These are phyloP conservation scores for Neurospora sp. DNA, from an alignment of 495 filamentous ascomycete species.

Conservation along the genomic window DNA sequence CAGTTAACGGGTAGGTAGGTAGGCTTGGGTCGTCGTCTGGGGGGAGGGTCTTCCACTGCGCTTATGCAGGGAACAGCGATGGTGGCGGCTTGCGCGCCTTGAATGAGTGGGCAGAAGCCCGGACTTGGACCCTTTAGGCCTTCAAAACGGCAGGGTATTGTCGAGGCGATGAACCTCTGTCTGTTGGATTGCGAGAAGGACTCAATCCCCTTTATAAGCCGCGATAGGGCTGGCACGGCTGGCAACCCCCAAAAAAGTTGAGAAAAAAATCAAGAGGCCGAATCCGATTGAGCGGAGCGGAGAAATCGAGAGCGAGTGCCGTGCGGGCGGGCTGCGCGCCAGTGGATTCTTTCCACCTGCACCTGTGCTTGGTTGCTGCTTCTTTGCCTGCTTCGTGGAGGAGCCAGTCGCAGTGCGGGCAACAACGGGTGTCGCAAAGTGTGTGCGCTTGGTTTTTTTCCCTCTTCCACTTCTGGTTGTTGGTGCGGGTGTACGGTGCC, in stretches of 20 bases:
- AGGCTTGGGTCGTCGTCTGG: slow-evolving; percentile 1
- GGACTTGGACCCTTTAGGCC: slow-evolving; percentile 8
- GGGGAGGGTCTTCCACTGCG: slow-evolving; percentile 17
- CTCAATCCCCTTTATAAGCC: not conserved
- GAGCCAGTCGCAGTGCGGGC: not conserved
- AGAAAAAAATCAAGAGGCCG: not conserved
- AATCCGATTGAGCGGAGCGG: not conserved
- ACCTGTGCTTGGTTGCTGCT: not conserved
- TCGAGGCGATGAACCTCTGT: slow-evolving; percentile 1
- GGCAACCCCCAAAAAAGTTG: not conserved
- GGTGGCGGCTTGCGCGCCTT: slow-evolving; percentile 25
- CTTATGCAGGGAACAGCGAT: slow-evolving; percentile 26
- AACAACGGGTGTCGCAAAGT: not conserved
- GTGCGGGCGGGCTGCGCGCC: not conserved
- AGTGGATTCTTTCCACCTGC: not conserved
- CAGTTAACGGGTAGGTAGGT: not conserved
- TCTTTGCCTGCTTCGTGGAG: not conserved
- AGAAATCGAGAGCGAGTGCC: not conserved
- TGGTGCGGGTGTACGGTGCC: not conserved
- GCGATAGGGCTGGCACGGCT: not conserved
- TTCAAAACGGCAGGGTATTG: slow-evolving; percentile 20
- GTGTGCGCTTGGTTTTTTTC: not conserved
- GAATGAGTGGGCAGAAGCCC: slow-evolving; percentile 21
- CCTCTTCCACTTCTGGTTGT: not conserved
- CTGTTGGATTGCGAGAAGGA: not conserved